Evolutionary conservation across 2,329 filamentous ascomycete genomes (phyloP), one percentile per base, ranked within the genome.

Genomic region (Knufia fluminis): DNA sequence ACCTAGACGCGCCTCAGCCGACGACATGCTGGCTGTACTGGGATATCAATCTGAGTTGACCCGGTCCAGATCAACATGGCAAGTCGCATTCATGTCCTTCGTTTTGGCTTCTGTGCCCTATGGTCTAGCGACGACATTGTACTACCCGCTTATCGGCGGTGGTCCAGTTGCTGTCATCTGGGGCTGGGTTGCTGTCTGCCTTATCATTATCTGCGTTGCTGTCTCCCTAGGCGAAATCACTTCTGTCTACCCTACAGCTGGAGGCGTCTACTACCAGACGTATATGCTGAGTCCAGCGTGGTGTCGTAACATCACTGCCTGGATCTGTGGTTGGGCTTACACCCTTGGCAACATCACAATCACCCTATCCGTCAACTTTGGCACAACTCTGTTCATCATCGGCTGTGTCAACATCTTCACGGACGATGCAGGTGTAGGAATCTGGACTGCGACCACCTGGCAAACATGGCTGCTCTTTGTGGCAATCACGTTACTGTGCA

Each of bases 311-410:
- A 68, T 84, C 14, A 72, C 82, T 14, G 80, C 80, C 26, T 88
- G 82, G 78, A 78, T 85, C 44, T 84, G 80, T 56, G 84, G 84
- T 52, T 89, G 84, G 84, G 71, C 83, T 19, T 89, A 85, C 62
- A 77, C 86, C 16, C 80, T 87, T 46, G 86, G 86, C 51, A 89
- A 89, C 68, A 83, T 88, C 64, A 87, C 83, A 57, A 90, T 90
- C 58, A 88, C 85, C 0, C 72, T 88, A n/a, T 78, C 83, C n/a
- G 84, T 88, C 62, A 86, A 86, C 70, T 89, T 88, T 59, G 85
- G 83, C 61, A 76, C 74, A n/a, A 68, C 74, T 2, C 64, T 74
- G 14, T 77, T 78, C 64, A 63, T 78, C 45, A 67, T 75, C 55
- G 72, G 69, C 40, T 77, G 74, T 56, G 68, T 79, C 61, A 77